Conservation (phyloP, 345 rosid species). For the Syzygium jambos region DNA sequence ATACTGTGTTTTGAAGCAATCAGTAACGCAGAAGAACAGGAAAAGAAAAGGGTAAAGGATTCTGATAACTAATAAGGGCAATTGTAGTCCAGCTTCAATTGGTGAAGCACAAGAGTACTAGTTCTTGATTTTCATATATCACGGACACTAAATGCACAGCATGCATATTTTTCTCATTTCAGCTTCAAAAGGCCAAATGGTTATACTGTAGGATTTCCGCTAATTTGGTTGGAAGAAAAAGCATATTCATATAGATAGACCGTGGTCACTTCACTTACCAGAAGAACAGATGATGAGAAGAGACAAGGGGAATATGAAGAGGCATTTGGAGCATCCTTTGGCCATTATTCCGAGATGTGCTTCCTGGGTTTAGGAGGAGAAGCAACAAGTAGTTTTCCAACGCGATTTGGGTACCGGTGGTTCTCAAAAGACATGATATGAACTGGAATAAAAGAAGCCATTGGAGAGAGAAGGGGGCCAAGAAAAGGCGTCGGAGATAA, state of each 20-base stretch:
- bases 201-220: background rate
- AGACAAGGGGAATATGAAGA: conserved; percentile 29
- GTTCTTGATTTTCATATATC: background rate
- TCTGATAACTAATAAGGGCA: background rate
- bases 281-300: conserved; percentile 27
- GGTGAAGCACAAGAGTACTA: background rate
- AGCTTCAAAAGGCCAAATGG: background rate
- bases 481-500: conserved; percentile 10
- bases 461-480: conserved; percentile 7
- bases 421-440: conserved; percentile 14
- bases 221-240: background rate
- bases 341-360: conserved; percentile 29
- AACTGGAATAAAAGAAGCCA: conserved; percentile 8
- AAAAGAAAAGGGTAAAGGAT: background rate
- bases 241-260: background rate
- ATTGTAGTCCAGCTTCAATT: background rate
- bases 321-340: conserved; percentile 11
- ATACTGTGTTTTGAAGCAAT: background rate
- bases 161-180: background rate
- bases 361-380: conserved; percentile 7
- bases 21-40: background rate
- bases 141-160: background rate
- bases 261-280: conserved; percentile 9
- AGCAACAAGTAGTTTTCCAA: conserved; percentile 7
- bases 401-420: conserved; percentile 4